A percentile compares a stretch with the other conserved stretches of the same genome.
Evolutionary conservation across 2,329 filamentous ascomycete genomes (phyloP).

Genomic region (Monosporascus sp.): DNA sequence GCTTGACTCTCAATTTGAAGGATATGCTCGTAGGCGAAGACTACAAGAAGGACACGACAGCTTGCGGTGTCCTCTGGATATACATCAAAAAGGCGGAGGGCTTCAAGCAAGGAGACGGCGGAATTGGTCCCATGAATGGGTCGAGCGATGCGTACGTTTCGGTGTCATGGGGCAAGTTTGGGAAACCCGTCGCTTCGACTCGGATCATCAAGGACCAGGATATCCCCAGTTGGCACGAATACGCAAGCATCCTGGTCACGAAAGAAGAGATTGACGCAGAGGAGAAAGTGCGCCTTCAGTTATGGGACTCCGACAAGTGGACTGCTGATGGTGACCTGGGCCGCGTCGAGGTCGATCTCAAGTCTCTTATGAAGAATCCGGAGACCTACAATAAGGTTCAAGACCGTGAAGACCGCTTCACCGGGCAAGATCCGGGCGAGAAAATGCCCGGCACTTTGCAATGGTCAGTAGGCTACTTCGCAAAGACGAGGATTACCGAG

Average conservation of each 20-base stretch:
- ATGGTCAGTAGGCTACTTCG: constrained; percentile 69
- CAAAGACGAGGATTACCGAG: constrained; percentile 58
- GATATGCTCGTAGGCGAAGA: constrained; percentile 74
- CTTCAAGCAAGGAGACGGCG: constrained; percentile 66
- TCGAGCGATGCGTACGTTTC: constrained; percentile 67
- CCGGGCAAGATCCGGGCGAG: constrained; percentile 58
- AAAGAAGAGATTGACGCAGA: constrained; percentile 67
- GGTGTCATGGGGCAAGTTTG: constrained; percentile 73
- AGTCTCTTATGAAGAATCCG: constrained; percentile 54
- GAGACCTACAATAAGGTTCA: constrained; percentile 57
- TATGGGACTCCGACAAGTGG: constrained; percentile 71
- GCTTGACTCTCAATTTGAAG: constrained; percentile 66
- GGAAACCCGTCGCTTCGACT: constrained; percentile 62
- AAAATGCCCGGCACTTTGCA: constrained; percentile 63
- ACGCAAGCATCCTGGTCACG: constrained; percentile 62
- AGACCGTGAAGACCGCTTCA: constrained; percentile 60
- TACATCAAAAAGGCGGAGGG: constrained; percentile 62
- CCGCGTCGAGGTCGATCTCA: constrained; percentile 64
- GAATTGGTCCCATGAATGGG: constrained; percentile 55
- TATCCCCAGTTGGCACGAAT: constrained; percentile 67
- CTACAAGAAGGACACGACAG: constrained; percentile 68
- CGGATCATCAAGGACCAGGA: constrained; percentile 61
- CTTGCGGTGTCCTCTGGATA: constrained; percentile 60
- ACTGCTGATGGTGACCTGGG: constrained; percentile 72
- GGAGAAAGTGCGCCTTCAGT: constrained; percentile 62